A percentile compares a stretch with the other conserved stretches of the same genome.
phyloP scores from a whole-genome alignment of 345 rosid species.

The Boechera divaricarpa region DNA sequence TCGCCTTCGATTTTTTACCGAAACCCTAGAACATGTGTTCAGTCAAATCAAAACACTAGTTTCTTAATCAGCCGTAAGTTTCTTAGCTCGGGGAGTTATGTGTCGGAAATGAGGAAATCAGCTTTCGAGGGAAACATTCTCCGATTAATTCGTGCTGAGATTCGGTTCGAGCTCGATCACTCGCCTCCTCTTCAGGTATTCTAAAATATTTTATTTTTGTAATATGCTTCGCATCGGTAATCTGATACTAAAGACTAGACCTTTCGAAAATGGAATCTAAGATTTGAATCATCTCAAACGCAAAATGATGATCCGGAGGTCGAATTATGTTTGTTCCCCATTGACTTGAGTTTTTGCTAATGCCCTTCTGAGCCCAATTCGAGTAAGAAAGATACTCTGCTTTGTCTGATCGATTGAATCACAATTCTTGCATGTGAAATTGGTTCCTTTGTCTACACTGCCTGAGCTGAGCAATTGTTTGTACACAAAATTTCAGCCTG shows the following conservation, averaged over 20 bases:
- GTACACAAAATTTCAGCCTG: conserved; percentile 52
- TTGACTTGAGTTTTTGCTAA: not conserved
- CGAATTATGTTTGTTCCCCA: not conserved
- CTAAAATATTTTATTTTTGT: not conserved
- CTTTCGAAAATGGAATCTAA: not conserved
- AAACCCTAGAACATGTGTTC: conserved; percentile 14
- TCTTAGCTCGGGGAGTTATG: conserved; percentile 54
- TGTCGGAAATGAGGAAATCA: conserved; percentile 72
- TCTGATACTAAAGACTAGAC: not conserved
- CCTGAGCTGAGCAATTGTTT: conserved; percentile 5
- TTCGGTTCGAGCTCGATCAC: conserved; percentile 70
- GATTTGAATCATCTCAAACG: not conserved
- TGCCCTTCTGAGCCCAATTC: not conserved
- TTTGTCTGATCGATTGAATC: not conserved
- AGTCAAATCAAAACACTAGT: not conserved
- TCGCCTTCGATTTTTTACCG: conserved; percentile 12
- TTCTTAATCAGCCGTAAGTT: conserved; percentile 4
- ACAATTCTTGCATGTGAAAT: not conserved
- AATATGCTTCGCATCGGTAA: not conserved
- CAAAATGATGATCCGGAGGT: not conserved
- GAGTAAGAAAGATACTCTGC: not conserved
- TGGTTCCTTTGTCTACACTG: not conserved
- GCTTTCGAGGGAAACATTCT: conserved; percentile 74
- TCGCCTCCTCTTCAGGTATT: conserved; percentile 48
- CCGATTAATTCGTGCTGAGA: conserved; percentile 66